Base-by-base conservation (phyloP, 352 stramenopile genomes). In the Pythium graminicola region DNA sequence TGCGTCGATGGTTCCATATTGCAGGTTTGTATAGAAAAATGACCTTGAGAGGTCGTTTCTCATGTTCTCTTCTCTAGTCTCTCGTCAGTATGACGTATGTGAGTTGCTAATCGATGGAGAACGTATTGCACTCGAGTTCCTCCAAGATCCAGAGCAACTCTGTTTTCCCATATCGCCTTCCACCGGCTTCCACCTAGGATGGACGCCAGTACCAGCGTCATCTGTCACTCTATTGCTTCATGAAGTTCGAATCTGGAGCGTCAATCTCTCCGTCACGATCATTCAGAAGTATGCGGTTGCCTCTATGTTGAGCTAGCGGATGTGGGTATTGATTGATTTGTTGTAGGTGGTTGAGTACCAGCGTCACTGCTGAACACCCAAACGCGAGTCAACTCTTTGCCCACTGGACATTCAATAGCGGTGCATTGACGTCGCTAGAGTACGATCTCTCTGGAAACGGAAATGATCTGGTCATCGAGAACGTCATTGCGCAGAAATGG, bases 351-450 rank as follows among this genome's bases (percentile, higher is more conserved):
- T 36, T 40, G 53, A 22, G 14, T 6, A 19, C 17, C 16, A 38
- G 29, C 10, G 10, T 57, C 1, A 33, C 60, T 14, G 11, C 14
- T 5, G 44, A 59, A 22, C 60, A 67, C n/a, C 48, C 53, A 17
- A 38, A 22, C 9, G 24, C 20, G 10, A 31, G 27, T 13, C 17
- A 50, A 14, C 54, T 67, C 10, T 8, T 42, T 16, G 60, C 31
- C 1, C 29, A 53, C 19, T 67, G 60, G 60, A 31, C 17, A 3
- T 62, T 62, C 29, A 60, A 38, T 39, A 63, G 53, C 17, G 60
- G 49, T 4, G 39, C 54, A 4, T 4, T 33, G 6, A 23, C 46
- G 9, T 17, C 29, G 13, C 2, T 8, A 32, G 60, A 67, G 41
- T 33, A 57, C 2, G 60, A 67, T 42, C 28, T 62, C 14, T 67